Base-by-base conservation (phyloP, 306 rosid genomes). In the Hippophae rhamnoides region DNA sequence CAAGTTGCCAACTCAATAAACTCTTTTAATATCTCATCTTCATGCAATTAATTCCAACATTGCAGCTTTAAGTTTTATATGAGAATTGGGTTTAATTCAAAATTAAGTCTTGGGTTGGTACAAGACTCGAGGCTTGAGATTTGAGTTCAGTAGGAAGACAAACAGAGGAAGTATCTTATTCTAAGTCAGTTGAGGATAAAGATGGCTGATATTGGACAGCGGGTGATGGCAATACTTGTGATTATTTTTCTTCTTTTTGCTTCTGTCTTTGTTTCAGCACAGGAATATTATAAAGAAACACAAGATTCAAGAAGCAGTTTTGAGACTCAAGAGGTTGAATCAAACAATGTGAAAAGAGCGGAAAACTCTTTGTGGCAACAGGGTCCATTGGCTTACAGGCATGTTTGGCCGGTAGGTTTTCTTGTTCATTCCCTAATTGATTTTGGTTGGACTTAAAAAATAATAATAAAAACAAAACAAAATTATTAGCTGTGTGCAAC, bases 361-460 rank as follows among this genome's bases (percentile, higher is more conserved):
- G 2, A 70, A 8, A 74, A 57, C 58, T 77, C 76, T 77, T 64
- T 81, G 31, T 81, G 87, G 81, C 76, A 76, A 49, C 9, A 76
- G 0, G 63, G 23, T 38, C 69, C 69, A 58, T 72, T 85, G 5
- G 79, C 86, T 46, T 86, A 83, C 64, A 74, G 66, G 12, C 87
- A 77, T 49, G 86, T 83, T 54, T 86, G 95, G 95, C 95, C 95
- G 58, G 95, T 86, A 68, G 74, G 72, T 69, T 23, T 7, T 5
- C 5, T 9, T 51, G 18, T 56, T 67, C 47, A 27, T 47, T 54
- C n/a, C 18, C 6, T 41, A 13, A 57, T 18, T 41, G 13, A 2
- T 55, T 1, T 2, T 43, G 18, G 43, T 3, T 48, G 49, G 11
- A 46, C 6, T 46, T 3, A 12, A 46, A 46, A 46, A 2, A 46